Evolutionary conservation across 495 filamentous ascomycete species (phyloP).

Genomic region (Penicillium fimorum): DNA sequence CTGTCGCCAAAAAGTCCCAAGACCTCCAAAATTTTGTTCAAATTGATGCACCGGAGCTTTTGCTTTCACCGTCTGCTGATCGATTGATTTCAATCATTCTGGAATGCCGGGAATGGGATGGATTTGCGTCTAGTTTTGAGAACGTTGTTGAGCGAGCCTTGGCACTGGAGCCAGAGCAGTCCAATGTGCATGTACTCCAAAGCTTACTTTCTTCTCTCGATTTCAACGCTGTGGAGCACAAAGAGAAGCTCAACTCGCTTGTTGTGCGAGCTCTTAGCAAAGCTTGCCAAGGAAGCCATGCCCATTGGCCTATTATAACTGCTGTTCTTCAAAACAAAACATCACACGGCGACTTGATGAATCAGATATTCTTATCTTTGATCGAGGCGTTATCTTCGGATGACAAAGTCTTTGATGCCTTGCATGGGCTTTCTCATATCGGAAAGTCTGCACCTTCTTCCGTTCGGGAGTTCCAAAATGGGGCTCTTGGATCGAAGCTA

Average conservation of each 20-base stretch:
- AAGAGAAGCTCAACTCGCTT: slow-evolving; percentile 34
- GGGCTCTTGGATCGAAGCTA: slow-evolving; percentile 50
- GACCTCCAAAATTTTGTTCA: slow-evolving; percentile 44
- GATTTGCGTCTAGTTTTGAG: slow-evolving; percentile 41
- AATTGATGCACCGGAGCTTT: slow-evolving; percentile 47
- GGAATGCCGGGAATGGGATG: slow-evolving; percentile 41
- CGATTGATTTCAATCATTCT: slow-evolving; percentile 44
- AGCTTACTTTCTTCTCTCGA: slow-evolving; percentile 41
- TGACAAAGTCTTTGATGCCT: slow-evolving; percentile 29
- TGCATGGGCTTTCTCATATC: slow-evolving; percentile 43
- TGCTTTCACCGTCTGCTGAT: slow-evolving; percentile 55
- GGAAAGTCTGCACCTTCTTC: slow-evolving; percentile 36
- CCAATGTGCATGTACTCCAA: slow-evolving; percentile 41
- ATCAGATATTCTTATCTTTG: slow-evolving; percentile 42
- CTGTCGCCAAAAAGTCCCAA: slow-evolving; percentile 33
- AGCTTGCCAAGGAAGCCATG: slow-evolving; percentile 38
- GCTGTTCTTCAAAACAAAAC: slow-evolving; percentile 46
- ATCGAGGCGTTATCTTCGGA: slow-evolving; percentile 40
- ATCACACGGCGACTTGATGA: slow-evolving; percentile 40
- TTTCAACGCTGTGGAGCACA: slow-evolving; percentile 39
- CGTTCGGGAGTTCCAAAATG: slow-evolving; percentile 40
- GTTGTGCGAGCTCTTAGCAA: slow-evolving; percentile 38
- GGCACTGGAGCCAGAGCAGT: slow-evolving; percentile 38
- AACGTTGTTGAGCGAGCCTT: slow-evolving; percentile 38
- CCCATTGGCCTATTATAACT: slow-evolving; percentile 46